These are phyloP conservation scores for Cyberlindnera euphorbiae DNA, from an alignment of 805 yeast genomes.

Conservation along the genomic window DNA sequence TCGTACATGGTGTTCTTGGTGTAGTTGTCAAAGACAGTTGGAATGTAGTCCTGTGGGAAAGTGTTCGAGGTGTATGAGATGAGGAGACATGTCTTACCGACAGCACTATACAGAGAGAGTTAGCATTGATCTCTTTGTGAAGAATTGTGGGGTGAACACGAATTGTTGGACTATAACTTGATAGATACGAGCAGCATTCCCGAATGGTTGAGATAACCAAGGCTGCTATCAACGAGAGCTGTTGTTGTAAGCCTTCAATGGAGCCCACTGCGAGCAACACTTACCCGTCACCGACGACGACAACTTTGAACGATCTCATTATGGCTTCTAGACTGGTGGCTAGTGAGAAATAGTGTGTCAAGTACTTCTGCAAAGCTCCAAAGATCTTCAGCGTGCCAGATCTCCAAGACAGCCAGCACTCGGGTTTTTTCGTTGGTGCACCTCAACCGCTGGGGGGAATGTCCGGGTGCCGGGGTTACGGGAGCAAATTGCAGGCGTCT, in stretches of 20 bases:
- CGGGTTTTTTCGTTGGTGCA: too few species aligned
- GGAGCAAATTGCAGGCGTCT: too few species aligned
- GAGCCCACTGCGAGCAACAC: conserved; percentile 19
- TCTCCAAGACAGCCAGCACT: too few species aligned
- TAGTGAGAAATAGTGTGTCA: too few species aligned
- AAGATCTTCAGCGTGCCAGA: too few species aligned
- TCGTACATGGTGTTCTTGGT: conserved; percentile 81
- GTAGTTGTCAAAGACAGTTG: conserved; percentile 91
- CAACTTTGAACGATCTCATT: conserved; percentile 85
- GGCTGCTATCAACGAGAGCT: too few species aligned
- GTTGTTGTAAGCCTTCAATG: too few species aligned
- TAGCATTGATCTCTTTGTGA: conserved; percentile 5
- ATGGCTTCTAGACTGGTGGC: not conserved
- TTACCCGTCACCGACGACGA: conserved; percentile 87
- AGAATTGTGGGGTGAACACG: not conserved
- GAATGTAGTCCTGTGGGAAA: conserved; percentile 89
- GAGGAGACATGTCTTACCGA: conserved; percentile 86
- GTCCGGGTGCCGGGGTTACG: too few species aligned
- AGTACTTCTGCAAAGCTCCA: too few species aligned
- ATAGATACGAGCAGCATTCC: not conserved
- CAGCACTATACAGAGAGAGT: conserved; percentile 53
- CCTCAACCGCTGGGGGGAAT: too few species aligned
- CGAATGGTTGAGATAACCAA: too few species aligned
- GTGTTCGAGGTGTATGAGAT: conserved; percentile 89
- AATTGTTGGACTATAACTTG: not conserved